phyloP scores from a whole-genome alignment of 208 protist species.

The Trypanosoma avium region DNA sequence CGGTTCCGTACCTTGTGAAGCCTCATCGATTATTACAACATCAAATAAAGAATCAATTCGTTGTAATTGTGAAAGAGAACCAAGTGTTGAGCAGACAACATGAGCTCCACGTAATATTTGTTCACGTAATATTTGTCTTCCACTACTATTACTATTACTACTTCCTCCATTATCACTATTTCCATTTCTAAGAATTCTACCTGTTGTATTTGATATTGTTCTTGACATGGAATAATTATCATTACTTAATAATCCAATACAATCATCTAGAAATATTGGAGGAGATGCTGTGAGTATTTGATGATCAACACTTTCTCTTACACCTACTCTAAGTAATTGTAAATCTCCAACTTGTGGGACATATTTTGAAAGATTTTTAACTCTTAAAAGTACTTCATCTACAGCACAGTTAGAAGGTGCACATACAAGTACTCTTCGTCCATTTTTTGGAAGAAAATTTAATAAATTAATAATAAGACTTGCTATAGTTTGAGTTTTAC shows the following conservation, averaged over 20 bases:
- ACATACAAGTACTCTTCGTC: slow-evolving; percentile 64
- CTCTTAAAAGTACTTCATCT: slow-evolving; percentile 76
- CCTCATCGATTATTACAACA: slow-evolving; percentile 91
- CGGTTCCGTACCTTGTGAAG: slow-evolving; percentile 89
- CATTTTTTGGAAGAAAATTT: slow-evolving; percentile 36
- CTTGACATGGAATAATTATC: neutral
- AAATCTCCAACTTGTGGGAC: slow-evolving; percentile 25
- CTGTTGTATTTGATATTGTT: neutral
- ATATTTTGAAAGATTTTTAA: slow-evolving; percentile 35
- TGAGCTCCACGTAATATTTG: slow-evolving; percentile 36
- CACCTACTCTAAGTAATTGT: slow-evolving; percentile 59
- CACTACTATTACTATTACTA: neutral
- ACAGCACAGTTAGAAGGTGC: slow-evolving; percentile 88
- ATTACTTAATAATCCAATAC: slow-evolving; percentile 7
- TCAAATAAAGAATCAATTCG: slow-evolving; percentile 57
- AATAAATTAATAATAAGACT: slow-evolving; percentile 69
- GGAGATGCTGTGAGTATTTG: slow-evolving; percentile 45
- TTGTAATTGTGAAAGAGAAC: slow-evolving; percentile 71
- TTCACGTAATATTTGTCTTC: slow-evolving; percentile 16
- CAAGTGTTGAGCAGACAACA: slow-evolving; percentile 77
- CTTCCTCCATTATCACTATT: slow-evolving; percentile 1
- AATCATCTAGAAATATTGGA: slow-evolving; percentile 75
- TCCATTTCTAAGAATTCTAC: neutral
- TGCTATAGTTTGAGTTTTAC: slow-evolving; percentile 90
- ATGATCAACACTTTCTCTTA: slow-evolving; percentile 59